Conservation (phyloP, 2,329 filamentous ascomycete genomes). For the Endoconidiophora polonica region DNA sequence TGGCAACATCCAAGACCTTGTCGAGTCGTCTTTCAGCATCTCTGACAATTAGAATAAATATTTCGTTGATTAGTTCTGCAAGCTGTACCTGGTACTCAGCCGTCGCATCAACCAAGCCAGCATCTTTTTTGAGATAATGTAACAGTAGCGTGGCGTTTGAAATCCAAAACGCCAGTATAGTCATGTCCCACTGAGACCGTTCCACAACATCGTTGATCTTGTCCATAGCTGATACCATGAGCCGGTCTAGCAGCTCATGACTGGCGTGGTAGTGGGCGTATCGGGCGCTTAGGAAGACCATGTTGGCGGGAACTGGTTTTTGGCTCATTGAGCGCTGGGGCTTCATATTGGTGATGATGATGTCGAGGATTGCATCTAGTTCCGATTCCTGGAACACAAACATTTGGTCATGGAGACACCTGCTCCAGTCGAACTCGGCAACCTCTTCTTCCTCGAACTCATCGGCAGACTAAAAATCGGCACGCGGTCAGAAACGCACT, state of each 20-base stretch:
- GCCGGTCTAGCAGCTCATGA: slow-evolving; percentile 60
- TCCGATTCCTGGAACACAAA: slow-evolving; percentile 97
- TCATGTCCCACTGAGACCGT: slow-evolving; percentile 97
- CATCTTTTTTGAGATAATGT: slow-evolving; percentile 92
- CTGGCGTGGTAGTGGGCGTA: slow-evolving; percentile 96
- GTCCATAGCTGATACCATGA: slow-evolving; percentile 76
- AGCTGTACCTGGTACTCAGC: slow-evolving; percentile 83
- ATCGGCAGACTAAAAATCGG: slow-evolving; percentile 39
- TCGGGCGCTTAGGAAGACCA: slow-evolving; percentile 85
- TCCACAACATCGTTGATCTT: slow-evolving; percentile 98
- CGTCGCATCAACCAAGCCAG: slow-evolving; percentile 63
- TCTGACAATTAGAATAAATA: slow-evolving; percentile 91
- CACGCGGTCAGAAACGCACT: background rate
- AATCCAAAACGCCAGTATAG: slow-evolving; percentile 95
- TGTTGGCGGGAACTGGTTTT: slow-evolving; percentile 92
- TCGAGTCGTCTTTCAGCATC: slow-evolving; percentile 93
- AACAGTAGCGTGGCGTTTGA: slow-evolving; percentile 91
- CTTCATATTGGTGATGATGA: slow-evolving; percentile 96
- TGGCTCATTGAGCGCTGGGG: slow-evolving; percentile 91
- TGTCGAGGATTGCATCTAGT: slow-evolving; percentile 77
- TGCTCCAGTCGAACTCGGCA: slow-evolving; percentile 90
- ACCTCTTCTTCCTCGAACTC: slow-evolving; percentile 67
- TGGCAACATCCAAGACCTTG: slow-evolving; percentile 81
- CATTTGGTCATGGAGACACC: slow-evolving; percentile 95
- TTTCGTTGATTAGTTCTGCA: slow-evolving; percentile 90